These are phyloP conservation scores for Phytopythium boreale DNA, from an alignment of 352 stramenopile species.

Conservation along the genomic window DNA sequence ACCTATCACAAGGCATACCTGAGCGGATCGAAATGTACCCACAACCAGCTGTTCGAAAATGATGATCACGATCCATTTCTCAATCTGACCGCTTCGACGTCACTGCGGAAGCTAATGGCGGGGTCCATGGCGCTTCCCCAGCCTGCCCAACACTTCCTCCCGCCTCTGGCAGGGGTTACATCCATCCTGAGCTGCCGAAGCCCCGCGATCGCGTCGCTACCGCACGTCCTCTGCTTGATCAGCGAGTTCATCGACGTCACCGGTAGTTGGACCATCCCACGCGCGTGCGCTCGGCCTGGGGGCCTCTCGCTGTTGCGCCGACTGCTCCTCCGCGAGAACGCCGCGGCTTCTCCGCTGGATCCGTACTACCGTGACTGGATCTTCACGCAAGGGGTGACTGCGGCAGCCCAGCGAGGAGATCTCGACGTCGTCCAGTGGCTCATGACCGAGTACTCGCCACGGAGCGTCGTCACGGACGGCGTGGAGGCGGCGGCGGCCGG, in stretches of 20 bases:
- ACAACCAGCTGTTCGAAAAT: too few relatives aligned
- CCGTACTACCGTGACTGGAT: neutral
- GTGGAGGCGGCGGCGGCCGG: constrained; percentile 60
- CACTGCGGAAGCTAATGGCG: neutral
- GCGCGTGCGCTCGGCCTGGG: neutral
- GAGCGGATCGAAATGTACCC: too few relatives aligned
- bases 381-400: neutral
- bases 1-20: too few relatives aligned
- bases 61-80: too few relatives aligned
- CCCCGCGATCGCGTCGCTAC: neutral
- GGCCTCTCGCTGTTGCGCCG: neutral
- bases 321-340: neutral
- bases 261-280: neutral
- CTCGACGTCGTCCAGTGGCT: constrained; percentile 61
- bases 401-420: constrained; percentile 58
- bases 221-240: neutral
- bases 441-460: constrained; percentile 44
- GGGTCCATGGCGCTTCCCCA: too few relatives aligned
- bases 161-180: neutral
- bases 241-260: neutral
- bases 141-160: neutral
- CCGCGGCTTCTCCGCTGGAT: neutral
- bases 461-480: constrained; percentile 31
- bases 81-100: neutral
- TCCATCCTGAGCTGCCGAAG: neutral